Evolutionary conservation across 2,329 filamentous ascomycete species (phyloP).

Genomic region (Onygena corvina): DNA sequence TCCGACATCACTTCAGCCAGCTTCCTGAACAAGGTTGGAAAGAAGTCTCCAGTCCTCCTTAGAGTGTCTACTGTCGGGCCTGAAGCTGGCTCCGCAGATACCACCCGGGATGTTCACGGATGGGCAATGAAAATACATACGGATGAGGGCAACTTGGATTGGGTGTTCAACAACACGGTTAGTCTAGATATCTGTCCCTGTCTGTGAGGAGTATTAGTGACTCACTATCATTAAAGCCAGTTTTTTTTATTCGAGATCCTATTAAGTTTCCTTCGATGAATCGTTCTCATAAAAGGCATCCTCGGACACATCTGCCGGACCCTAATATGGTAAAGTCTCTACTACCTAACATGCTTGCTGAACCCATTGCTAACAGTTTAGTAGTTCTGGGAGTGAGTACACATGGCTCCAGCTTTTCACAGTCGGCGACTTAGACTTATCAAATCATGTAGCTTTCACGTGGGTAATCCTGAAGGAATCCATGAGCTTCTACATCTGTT

Average conservation of each 20-base stretch:
- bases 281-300: constrained; percentile 42
- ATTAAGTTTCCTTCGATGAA: constrained; percentile 60
- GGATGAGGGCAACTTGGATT: constrained; percentile 54
- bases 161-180: constrained; percentile 17
- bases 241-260: constrained; percentile 58
- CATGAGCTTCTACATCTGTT: constrained; percentile 53
- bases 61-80: constrained; percentile 65
- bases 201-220: not conserved
- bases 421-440: constrained; percentile 46
- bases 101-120: constrained; percentile 59
- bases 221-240: constrained; percentile 36
- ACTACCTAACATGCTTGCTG: not conserved
- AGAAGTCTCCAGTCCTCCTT: constrained; percentile 54
- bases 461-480: constrained; percentile 34
- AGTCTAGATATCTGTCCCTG: not conserved
- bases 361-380: constrained; percentile 18
- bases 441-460: constrained; percentile 11
- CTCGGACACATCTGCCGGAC: constrained; percentile 47
- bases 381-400: constrained; percentile 25
- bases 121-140: constrained; percentile 61
- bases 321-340: constrained; percentile 27
- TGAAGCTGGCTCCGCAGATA: constrained; percentile 56
- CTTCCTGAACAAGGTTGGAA: constrained; percentile 47
- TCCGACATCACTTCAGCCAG: constrained; percentile 57
- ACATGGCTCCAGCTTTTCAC: constrained; percentile 28